phyloP scores from a whole-genome alignment of 495 filamentous ascomycete genomes.

The Tetracladium setigerum region DNA sequence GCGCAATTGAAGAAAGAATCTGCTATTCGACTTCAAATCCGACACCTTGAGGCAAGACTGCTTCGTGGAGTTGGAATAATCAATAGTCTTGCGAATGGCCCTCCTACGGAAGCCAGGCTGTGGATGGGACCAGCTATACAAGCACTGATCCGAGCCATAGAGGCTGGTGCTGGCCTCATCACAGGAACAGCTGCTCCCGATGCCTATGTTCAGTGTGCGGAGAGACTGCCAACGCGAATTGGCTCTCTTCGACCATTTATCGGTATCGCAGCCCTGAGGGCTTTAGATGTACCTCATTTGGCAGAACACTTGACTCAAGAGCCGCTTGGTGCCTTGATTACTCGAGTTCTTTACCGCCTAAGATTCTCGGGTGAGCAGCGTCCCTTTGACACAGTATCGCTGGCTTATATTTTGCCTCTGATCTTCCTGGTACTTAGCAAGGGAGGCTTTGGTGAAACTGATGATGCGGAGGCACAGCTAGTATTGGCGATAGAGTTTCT shows the following conservation, averaged over 20 bases:
- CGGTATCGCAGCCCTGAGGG: slow-evolving; percentile 77
- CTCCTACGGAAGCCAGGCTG: slow-evolving; percentile 70
- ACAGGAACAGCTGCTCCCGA: slow-evolving; percentile 70
- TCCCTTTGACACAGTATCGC: slow-evolving; percentile 76
- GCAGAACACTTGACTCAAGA: slow-evolving; percentile 66
- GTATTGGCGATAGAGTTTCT: slow-evolving; percentile 87
- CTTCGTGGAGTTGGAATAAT: slow-evolving; percentile 79
- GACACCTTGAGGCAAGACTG: slow-evolving; percentile 57
- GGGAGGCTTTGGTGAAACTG: slow-evolving; percentile 67
- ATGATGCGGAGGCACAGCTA: slow-evolving; percentile 81
- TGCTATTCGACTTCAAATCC: slow-evolving; percentile 62
- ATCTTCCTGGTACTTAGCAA: slow-evolving; percentile 65
- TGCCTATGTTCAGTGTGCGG: slow-evolving; percentile 68
- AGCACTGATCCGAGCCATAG: slow-evolving; percentile 60
- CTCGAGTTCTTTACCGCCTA: slow-evolving; percentile 82
- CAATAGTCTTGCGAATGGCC: slow-evolving; percentile 69
- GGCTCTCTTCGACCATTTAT: slow-evolving; percentile 72
- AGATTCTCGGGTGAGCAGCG: slow-evolving; percentile 87
- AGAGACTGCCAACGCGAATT: slow-evolving; percentile 67
- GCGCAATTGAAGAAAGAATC: slow-evolving; percentile 84
- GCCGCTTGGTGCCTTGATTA: slow-evolving; percentile 76
- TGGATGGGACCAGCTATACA: slow-evolving; percentile 80
- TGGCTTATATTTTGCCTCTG: slow-evolving; percentile 82
- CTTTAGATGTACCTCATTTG: slow-evolving; percentile 63
- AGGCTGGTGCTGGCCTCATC: slow-evolving; percentile 72